Base-by-base conservation (phyloP, 2,329 filamentous ascomycete species). In the Trichoderma harzianum region DNA sequence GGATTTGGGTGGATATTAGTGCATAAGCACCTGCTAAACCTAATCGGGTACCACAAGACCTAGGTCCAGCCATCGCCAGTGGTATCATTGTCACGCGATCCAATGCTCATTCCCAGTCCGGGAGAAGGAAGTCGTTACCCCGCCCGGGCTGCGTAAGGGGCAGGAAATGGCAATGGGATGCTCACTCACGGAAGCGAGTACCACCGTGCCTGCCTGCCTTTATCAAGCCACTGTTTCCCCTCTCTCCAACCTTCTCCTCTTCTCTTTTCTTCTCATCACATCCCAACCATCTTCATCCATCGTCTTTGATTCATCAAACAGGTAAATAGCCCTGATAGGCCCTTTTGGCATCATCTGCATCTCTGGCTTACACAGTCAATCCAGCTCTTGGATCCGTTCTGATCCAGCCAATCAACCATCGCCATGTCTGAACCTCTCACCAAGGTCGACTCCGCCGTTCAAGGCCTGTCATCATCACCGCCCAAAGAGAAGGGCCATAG, bases 381-480 rank as follows among this genome's bases (percentile, higher is more conserved):
- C 55, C 39, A 72, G 60, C 51, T 72, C 30, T 57, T 28, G 62
- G 60, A 21, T 61, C 28, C 30, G 10, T 39, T 55, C 57, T 67
- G 39, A 43, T 51, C 36, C 70, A 63, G 71, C 73, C 73, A 72
- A 57, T 72, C 75, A 80, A 32, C 28, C 55, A 21, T 32, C 57
- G 16, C 69, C 77, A 83, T 83, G 81, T 78, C 80, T 74, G 81
- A 83, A 82, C 88, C 91, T 78, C 89, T 97, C 81, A 88, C 89
- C 84, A 97, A 97, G 87, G 90, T 97, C 85, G 95, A 98, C 84
- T 97, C 95, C 73, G 94, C 93, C 85, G 90, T 97, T 80, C 91
- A 94, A 80, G 93, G 93, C 83, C 83, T 95, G 78, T 88, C 89
- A 76, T 87, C 88, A 78, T 91, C 90, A 72, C 88, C 92, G 39